Evolutionary conservation across 202 grass and related monocot species (phyloP), one percentile per base, ranked within the genome.

Genomic region (Digitaria exilis): DNA sequence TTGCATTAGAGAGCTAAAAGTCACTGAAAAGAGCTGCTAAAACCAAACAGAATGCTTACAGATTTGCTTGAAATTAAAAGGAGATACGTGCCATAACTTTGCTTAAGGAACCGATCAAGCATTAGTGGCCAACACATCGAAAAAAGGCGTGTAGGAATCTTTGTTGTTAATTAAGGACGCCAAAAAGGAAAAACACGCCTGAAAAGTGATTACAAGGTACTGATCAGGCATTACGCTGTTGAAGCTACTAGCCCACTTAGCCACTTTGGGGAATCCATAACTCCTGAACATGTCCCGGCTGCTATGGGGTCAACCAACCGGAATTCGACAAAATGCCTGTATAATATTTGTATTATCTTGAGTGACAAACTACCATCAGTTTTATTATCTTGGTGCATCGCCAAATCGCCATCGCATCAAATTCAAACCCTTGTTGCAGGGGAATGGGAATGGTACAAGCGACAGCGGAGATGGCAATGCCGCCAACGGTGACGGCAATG

Each of bases 51-150:
- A 42, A 67, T 44, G 22, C 73, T 77, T 86, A 73, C 43, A 82
- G 75, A 78, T 39, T 65, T 72, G 29, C 65, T 49, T 14, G 4
- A 19, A 57, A 58, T 82, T 13, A 64, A 49, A 89, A 71, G 57
- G 66, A 76, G 78, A 77, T 82, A 49, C 58, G 62, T 31, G 29
- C 39, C 50, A 52, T 80, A 80, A 50, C 7, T 42, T 89, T 82
- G 29, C 79, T 82, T 73, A 78, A 78, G 78, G 58, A 78, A 78
- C 49, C 48, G 5, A 77, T 71, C 71, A 85, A 58, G 57, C 46
- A 81, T 58, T 73, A 86, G 78, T 86, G 88, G 88, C 78, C 88
- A 82, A 82, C 84, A 51, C 79, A 65, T 28, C 30, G 59, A 21
- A 35, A 41, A 58, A 90, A 83, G 58, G 25, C 37, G 34, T 76